These are phyloP conservation scores for Capsicum rhomboideum DNA, from an alignment of 257 asterid species.

Conservation along the genomic window DNA sequence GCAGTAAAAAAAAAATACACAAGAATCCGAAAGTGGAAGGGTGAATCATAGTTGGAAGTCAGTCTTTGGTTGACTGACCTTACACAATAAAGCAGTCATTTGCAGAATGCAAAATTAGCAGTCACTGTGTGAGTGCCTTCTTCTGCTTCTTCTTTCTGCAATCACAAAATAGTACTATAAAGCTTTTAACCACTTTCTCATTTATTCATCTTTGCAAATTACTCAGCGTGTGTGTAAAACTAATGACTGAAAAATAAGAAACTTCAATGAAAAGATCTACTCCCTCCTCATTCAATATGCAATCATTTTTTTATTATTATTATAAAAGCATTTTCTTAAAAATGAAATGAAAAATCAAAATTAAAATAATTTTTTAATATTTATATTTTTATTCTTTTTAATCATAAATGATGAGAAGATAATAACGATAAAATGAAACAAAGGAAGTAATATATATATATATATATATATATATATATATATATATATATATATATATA, in stretches of 20 bases:
- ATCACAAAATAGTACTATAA: not conserved
- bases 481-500: too few species aligned
- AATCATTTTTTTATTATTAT: too few species aligned
- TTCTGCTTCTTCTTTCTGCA: not conserved
- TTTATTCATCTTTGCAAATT: not conserved
- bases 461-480: too few species aligned
- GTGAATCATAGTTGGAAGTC: slow-evolving; percentile 1
- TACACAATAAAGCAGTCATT: too few species aligned
- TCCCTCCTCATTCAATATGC: too few species aligned
- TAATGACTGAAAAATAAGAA: not conserved
- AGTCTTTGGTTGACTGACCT: slow-evolving; percentile 4
- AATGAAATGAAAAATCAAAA: too few species aligned
- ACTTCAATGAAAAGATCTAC: not conserved
- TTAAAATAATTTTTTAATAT: too few species aligned
- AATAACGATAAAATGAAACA: too few species aligned
- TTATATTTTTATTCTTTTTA: too few species aligned
- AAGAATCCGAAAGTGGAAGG: not conserved
- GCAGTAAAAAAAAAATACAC: not conserved
- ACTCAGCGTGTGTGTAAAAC: not conserved
- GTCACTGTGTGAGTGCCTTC: not conserved
- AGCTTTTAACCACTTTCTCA: not conserved
- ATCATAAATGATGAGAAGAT: too few species aligned
- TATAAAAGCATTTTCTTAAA: too few species aligned
- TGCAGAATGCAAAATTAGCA: not conserved
- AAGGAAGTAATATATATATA: too few species aligned